These are phyloP conservation scores for Passalora sequoiae DNA, from an alignment of 2,329 filamentous ascomycete species.

Conservation along the genomic window DNA sequence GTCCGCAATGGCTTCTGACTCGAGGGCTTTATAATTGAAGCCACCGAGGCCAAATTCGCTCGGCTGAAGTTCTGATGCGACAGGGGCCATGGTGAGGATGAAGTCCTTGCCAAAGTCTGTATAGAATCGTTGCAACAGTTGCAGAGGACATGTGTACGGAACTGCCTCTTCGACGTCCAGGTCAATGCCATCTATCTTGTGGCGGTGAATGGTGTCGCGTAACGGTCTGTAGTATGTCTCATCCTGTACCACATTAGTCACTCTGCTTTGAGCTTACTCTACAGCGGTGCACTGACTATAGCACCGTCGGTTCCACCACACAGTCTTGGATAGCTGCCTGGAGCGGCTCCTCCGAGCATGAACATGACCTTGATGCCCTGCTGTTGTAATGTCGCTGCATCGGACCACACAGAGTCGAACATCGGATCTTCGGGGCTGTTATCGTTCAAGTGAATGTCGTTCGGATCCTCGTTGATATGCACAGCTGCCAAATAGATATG, in stretches of 20 bases:
- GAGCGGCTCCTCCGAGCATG: slow-evolving; percentile 32
- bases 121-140: slow-evolving; percentile 25
- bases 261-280: background rate
- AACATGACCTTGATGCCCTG: slow-evolving; percentile 30
- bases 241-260: slow-evolving; percentile 14
- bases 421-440: slow-evolving; percentile 21
- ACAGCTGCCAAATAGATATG: slow-evolving; percentile 29
- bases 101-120: slow-evolving; percentile 28
- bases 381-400: slow-evolving; percentile 25
- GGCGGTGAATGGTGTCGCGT: slow-evolving; percentile 22
- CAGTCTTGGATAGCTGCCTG: slow-evolving; percentile 26
- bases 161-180: slow-evolving; percentile 32
- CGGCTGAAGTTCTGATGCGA: slow-evolving; percentile 25
- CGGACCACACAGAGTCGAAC: slow-evolving; percentile 25
- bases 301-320: slow-evolving; percentile 21
- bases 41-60: slow-evolving; percentile 20
- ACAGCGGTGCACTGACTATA: slow-evolving; percentile 11
- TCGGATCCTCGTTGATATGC: slow-evolving; percentile 27
- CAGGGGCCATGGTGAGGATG: slow-evolving; percentile 32
- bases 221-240: slow-evolving; percentile 28
- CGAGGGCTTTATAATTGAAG: slow-evolving; percentile 23
- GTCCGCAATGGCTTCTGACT: slow-evolving; percentile 20
- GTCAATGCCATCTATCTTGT: slow-evolving; percentile 29
- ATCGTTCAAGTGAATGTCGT: slow-evolving; percentile 29
- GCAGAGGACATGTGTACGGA: slow-evolving; percentile 22